A percentile compares a stretch with the other conserved stretches of the same genome.
Conservation (phyloP, 768 basidiomycete species). For the Cytidiella melzeri region DNA sequence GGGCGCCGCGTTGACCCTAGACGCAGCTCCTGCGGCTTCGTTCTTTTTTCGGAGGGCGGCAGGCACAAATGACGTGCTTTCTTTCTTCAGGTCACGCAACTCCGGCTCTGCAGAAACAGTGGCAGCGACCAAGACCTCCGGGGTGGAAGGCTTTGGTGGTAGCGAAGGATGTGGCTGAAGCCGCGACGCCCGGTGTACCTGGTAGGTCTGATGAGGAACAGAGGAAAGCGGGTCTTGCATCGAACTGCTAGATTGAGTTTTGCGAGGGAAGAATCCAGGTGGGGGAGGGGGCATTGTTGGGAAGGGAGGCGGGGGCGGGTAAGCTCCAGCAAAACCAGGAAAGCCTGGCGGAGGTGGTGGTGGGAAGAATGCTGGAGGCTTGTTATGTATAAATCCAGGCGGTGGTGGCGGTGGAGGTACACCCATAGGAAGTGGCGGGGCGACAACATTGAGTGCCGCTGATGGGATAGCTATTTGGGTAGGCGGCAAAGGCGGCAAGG, state of each 20-base stretch:
- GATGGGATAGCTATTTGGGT: slow-evolving; percentile 15
- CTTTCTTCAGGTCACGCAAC: slow-evolving; percentile 90
- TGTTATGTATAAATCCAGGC: background rate
- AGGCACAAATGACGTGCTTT: slow-evolving; percentile 90
- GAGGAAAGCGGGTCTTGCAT: slow-evolving; percentile 74
- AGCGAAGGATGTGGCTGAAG: slow-evolving; percentile 18
- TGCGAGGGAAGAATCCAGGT: slow-evolving; percentile 60
- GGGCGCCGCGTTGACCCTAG: slow-evolving; percentile 62
- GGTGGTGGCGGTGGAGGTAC: slow-evolving; percentile 23
- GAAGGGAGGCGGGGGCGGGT: slow-evolving; percentile 28
- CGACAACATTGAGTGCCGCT: slow-evolving; percentile 2
- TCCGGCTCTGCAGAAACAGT: slow-evolving; percentile 82
- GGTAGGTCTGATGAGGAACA: slow-evolving; percentile 74
- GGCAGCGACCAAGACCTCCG: slow-evolving; percentile 40
- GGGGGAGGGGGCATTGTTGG: slow-evolving; percentile 38
- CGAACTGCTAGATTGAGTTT: slow-evolving; percentile 41
- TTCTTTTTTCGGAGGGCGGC: slow-evolving; percentile 74
- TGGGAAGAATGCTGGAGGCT: background rate
- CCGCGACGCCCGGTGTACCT: slow-evolving; percentile 55
- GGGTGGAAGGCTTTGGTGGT: slow-evolving; percentile 25
- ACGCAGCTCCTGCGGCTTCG: slow-evolving; percentile 25
- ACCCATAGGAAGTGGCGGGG: background rate
- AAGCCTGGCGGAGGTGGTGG: slow-evolving; percentile 15
- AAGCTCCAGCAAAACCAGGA: slow-evolving; percentile 6
- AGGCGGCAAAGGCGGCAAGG: slow-evolving; percentile 18